Conservation (phyloP, 441 rosid genomes). For the Erodium moschatum region DNA sequence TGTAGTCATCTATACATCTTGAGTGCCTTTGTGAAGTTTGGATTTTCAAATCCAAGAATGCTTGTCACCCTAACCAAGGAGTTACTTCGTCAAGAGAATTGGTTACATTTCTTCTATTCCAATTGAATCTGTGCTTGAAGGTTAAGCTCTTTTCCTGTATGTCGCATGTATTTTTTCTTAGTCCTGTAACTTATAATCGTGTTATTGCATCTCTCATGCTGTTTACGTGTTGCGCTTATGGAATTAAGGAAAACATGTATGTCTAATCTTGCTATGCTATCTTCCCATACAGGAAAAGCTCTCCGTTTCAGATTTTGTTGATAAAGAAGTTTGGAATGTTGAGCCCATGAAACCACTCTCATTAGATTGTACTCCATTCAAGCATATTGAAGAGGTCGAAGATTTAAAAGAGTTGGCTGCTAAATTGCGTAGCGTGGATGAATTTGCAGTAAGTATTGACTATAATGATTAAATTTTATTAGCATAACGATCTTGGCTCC, state of each 20-base stretch:
- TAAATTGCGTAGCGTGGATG: constrained; percentile 46
- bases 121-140: background rate
- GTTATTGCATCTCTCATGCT: constrained; percentile 1
- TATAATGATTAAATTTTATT: background rate
- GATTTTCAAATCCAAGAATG: background rate
- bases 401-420: constrained; percentile 67
- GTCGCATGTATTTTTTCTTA: background rate
- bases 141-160: background rate
- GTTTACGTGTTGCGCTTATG: constrained; percentile 10
- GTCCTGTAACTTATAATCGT: constrained; percentile 3
- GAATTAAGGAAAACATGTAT: background rate
- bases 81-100: background rate
- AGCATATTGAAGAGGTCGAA: constrained; percentile 63
- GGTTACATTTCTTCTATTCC: background rate
- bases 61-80: background rate
- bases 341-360: constrained; percentile 42
- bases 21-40: background rate
- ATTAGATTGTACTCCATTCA: constrained; percentile 50
- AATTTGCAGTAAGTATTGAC: constrained; percentile 64
- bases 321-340: constrained; percentile 30
- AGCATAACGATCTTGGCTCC: background rate
- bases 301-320: constrained; percentile 64
- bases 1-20: background rate
- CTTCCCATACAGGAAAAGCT: constrained; percentile 46
- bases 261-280: constrained; percentile 7